Conservation (phyloP, 306 rosid species). For the Vachellia collinsii region DNA sequence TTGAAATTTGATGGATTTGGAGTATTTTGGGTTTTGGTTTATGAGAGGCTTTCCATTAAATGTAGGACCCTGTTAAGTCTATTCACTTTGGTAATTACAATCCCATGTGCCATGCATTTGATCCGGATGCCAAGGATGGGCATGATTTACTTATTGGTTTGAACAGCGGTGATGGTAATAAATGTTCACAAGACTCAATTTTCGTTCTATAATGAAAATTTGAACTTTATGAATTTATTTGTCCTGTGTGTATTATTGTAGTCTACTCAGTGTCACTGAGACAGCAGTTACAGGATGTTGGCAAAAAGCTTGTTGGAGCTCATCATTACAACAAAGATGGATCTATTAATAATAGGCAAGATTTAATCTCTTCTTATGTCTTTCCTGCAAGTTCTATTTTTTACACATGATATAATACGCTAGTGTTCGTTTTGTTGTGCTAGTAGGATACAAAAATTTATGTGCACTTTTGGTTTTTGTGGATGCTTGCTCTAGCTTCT, state of each 20-base stretch:
- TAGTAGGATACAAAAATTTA: neutral
- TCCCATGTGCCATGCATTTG: slow-evolving; percentile 91
- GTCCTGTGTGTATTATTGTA: slow-evolving; percentile 54
- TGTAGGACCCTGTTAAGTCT: slow-evolving; percentile 96
- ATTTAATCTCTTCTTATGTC: slow-evolving; percentile 16
- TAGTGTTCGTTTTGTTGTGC: neutral
- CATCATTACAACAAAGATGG: slow-evolving; percentile 99
- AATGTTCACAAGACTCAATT: slow-evolving; percentile 16
- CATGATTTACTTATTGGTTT: slow-evolving; percentile 94
- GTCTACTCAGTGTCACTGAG: slow-evolving; percentile 98
- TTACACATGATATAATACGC: slow-evolving; percentile 5
- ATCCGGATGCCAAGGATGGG: slow-evolving; percentile 95
- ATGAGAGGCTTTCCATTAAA: slow-evolving; percentile 44
- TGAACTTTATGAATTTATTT: slow-evolving; percentile 45
- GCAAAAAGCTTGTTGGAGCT: slow-evolving; percentile 94
- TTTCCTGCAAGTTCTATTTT: neutral
- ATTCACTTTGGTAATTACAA: slow-evolving; percentile 88
- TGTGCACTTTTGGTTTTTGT: neutral
- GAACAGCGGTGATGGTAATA: slow-evolving; percentile 87
- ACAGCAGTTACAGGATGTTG: slow-evolving; percentile 97
- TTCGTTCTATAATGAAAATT: slow-evolving; percentile 31
- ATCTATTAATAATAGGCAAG: slow-evolving; percentile 88
- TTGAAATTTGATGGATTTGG: slow-evolving; percentile 20
- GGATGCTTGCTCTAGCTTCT: neutral
- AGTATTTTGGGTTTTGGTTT: slow-evolving; percentile 36